Evolutionary conservation across 1,139 yeast genomes (phyloP).

Genomic region (Candida tetrigidarum): DNA sequence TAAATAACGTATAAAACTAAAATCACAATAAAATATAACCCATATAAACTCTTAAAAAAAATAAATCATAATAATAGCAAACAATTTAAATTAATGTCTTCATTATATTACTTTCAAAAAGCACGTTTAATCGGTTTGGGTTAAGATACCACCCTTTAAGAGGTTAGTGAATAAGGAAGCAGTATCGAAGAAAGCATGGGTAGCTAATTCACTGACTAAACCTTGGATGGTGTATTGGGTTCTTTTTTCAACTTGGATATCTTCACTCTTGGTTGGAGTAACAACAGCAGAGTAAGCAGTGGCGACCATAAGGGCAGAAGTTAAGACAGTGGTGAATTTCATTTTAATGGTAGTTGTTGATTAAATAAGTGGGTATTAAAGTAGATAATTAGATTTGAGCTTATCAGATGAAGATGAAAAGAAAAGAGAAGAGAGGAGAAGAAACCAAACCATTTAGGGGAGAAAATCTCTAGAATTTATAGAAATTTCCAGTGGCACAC

Average conservation of each 20-base stretch:
- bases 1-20: neutral
- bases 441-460: neutral
- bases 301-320: conserved; percentile 8
- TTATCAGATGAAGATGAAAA: too few relatives aligned
- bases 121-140: conserved; percentile 5
- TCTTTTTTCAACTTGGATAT: conserved; percentile 6
- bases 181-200: conserved; percentile 9
- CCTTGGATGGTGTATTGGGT: conserved; percentile 8
- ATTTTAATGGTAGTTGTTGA: neutral
- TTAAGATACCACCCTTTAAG: conserved; percentile 9
- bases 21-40: neutral
- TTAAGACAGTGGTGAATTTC: conserved; percentile 8
- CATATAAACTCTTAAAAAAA: neutral
- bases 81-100: neutral
- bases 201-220: conserved; percentile 7
- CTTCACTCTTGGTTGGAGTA: conserved; percentile 7
- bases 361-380: neutral
- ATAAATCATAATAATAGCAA: neutral
- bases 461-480: neutral
- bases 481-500: too few relatives aligned
- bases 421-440: neutral
- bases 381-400: too few relatives aligned
- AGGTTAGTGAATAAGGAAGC: conserved; percentile 4
- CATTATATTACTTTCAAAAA: neutral
- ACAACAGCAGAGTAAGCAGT: conserved; percentile 7